phyloP scores from a whole-genome alignment of 495 filamentous ascomycete species.

The Xylaria longipes region DNA sequence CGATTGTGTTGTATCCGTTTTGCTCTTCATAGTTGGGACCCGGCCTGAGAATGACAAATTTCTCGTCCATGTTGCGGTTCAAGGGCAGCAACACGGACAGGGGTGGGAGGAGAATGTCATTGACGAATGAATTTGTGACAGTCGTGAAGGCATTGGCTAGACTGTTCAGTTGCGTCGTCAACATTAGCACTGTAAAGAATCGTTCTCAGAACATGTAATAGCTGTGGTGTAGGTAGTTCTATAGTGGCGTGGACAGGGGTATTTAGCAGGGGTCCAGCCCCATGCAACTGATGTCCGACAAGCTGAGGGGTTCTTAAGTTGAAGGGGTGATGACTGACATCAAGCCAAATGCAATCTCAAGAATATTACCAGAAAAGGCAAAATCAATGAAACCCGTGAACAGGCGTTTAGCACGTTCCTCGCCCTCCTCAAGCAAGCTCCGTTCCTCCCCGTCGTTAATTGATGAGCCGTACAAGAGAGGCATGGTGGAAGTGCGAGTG shows the following conservation, averaged over 20 bases:
- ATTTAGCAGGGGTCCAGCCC: neutral
- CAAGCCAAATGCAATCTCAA: constrained; percentile 77
- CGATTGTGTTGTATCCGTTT: constrained; percentile 70
- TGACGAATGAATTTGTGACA: constrained; percentile 74
- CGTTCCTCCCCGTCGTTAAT: constrained; percentile 35
- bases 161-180: constrained; percentile 42
- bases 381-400: constrained; percentile 73
- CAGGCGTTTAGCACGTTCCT: constrained; percentile 47
- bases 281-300: neutral
- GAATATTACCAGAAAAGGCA: constrained; percentile 74
- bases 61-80: constrained; percentile 74
- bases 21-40: constrained; percentile 58
- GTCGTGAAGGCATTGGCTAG: constrained; percentile 75
- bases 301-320: neutral
- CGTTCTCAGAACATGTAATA: neutral
- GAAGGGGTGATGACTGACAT: constrained; percentile 56
- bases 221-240: neutral
- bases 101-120: constrained; percentile 72
- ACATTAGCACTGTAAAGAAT: neutral
- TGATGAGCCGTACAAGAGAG: constrained; percentile 29
- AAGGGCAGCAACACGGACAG: constrained; percentile 72
- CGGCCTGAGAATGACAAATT: constrained; percentile 69
- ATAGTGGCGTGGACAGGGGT: neutral
- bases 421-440: constrained; percentile 44
- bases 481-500: constrained; percentile 3